Evolutionary conservation across 352 stramenopile species (phyloP), one percentile per base, ranked within the genome.

Genomic region (Phytophthora ramorum): DNA sequence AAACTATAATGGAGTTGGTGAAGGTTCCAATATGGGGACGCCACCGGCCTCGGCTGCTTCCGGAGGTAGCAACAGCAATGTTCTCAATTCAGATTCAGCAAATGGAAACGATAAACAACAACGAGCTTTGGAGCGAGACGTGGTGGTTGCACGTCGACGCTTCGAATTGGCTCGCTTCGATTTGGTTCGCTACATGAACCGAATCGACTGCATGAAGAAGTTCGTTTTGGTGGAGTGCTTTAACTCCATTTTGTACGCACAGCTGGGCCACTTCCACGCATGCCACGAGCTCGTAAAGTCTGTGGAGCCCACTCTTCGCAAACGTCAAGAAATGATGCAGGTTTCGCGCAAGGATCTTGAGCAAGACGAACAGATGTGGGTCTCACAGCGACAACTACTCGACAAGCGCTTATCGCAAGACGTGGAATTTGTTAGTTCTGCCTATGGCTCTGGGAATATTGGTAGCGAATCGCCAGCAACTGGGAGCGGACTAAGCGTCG

Each of bases 121-220:
- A 37, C 79, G 81, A 40, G 68, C 81, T 3, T 66, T 94, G 10
- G 87, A 96, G 47, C 73, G 85, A 43, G 84, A 95, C 6, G 82
- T 91, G 20, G 76, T 88, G 34, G 58, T 81, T 30, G 75, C 79
- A 10, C 78, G 85, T 14, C 76, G 79, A 45, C 78, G 82, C 3
- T 96, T 95, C 61, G 89, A 96, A 59, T 65, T 95, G 16, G 87
- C 89, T 22, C 87, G 89, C 3, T 96, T 95, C 46, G 89, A 96
- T 47, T 67, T 93, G 10, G 89, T 96, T 50, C 85, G 89, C 7
- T 92, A 91, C 49, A 73, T 96, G 41, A 96, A 96, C 53, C 78
- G 80, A 0, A 63, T 96, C 16, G 87, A 96, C 49, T 89, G 78
- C 41, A 86, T 90, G 61, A 96, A 96, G 70, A 96, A 95, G 48